Evolutionary conservation across 345 rosid species (phyloP).

Genomic region (Melaleuca alternifolia): DNA sequence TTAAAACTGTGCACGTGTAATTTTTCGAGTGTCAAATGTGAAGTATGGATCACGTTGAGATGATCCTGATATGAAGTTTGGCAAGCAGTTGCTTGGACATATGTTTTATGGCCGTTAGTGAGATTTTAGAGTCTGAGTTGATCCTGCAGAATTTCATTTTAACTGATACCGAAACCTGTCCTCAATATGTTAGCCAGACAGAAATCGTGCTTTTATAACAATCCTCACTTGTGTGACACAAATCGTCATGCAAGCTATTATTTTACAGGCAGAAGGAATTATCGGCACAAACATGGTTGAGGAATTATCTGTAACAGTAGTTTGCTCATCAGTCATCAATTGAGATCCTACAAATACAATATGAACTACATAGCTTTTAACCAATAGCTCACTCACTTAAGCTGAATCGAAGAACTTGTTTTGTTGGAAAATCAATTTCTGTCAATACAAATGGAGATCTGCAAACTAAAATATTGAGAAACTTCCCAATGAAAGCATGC

Average conservation of each 20-base stretch:
- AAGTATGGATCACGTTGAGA: neutral
- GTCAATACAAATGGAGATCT: neutral
- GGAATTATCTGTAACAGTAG: neutral
- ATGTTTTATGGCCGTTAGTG: neutral
- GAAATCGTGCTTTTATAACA: neutral
- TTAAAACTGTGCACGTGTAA: neutral
- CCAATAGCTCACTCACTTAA: neutral
- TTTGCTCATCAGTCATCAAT: neutral
- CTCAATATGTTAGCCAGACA: neutral
- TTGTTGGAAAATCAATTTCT: neutral
- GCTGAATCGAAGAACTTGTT: neutral
- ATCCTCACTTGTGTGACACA: neutral
- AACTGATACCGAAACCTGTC: neutral
- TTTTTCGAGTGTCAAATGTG: neutral
- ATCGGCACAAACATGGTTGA: neutral
- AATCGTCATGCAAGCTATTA: neutral
- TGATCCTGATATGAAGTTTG: neutral
- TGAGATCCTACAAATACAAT: neutral
- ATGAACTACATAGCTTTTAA: neutral
- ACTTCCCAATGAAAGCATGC: neutral
- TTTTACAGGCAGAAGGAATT: neutral
- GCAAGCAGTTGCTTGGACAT: neutral
- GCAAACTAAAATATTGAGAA: neutral
- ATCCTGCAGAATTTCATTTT: neutral
- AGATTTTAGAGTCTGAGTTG: neutral